Evolutionary conservation across 345 rosid species (phyloP).

Genomic region (Eutrema heterophyllum): DNA sequence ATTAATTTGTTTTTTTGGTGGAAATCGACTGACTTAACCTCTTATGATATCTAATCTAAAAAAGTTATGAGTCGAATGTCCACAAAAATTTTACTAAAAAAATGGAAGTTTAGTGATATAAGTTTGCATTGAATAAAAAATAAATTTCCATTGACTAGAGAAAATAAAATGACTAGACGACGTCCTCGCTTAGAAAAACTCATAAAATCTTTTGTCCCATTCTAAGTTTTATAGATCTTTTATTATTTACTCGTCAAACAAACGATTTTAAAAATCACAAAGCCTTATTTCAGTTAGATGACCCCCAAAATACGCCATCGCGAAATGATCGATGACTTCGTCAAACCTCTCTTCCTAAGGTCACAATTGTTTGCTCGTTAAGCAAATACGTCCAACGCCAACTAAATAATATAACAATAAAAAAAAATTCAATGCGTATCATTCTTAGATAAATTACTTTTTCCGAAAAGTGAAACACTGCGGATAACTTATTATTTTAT

Average conservation of each 20-base stretch:
- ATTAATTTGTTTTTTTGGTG: background rate
- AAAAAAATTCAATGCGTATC: background rate
- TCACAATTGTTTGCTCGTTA: constrained; percentile 11
- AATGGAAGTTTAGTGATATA: background rate
- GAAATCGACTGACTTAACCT: background rate
- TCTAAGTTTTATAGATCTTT: background rate
- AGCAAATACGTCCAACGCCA: constrained; percentile 17
- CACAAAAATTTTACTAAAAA: background rate
- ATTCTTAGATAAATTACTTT: background rate
- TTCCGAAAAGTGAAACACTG: too few species aligned
- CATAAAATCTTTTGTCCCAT: background rate
- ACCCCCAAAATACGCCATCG: background rate
- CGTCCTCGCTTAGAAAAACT: background rate
- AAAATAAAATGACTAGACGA: background rate
- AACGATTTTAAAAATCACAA: background rate
- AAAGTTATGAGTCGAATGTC: background rate
- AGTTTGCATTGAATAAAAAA: background rate
- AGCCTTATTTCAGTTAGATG: background rate
- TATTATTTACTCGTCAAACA: background rate
- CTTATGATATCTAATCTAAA: too few species aligned
- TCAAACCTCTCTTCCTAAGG: constrained; percentile 5
- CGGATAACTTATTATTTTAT: too few species aligned
- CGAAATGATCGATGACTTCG: constrained; percentile 5
- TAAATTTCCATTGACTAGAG: too few species aligned
- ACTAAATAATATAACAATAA: background rate